Evolutionary conservation across 495 filamentous ascomycete genomes (phyloP).

Genomic region (Penicillium subrubescens): DNA sequence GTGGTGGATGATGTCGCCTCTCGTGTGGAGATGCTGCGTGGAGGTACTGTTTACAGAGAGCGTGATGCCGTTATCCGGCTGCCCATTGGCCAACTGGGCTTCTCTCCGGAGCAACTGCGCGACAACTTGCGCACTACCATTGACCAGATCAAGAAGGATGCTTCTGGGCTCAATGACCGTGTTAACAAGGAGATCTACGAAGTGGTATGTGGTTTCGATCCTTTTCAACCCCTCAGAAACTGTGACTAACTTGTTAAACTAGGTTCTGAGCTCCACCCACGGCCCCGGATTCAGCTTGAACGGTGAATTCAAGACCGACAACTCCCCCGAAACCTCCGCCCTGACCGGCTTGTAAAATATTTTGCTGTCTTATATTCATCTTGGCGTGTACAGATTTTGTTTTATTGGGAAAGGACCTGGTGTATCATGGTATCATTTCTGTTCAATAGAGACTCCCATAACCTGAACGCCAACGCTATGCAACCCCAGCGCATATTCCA

Average conservation of each 20-base stretch:
- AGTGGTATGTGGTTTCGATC: slow-evolving; percentile 60
- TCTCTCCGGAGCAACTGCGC: slow-evolving; percentile 82
- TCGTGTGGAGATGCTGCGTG: slow-evolving; percentile 75
- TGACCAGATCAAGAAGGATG: slow-evolving; percentile 74
- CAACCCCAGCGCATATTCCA: slow-evolving; percentile 24
- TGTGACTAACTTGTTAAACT: not conserved
- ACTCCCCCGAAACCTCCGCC: slow-evolving; percentile 53
- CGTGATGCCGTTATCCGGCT: slow-evolving; percentile 80
- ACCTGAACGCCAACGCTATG: slow-evolving; percentile 49
- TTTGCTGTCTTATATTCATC: slow-evolving; percentile 31
- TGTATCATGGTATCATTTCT: slow-evolving; percentile 57
- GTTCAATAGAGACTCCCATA: slow-evolving; percentile 31
- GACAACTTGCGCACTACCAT: slow-evolving; percentile 84
- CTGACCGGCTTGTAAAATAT: slow-evolving; percentile 49
- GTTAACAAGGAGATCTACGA: slow-evolving; percentile 83
- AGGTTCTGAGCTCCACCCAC: slow-evolving; percentile 85
- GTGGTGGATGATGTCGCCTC: slow-evolving; percentile 75
- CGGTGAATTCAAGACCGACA: slow-evolving; percentile 67
- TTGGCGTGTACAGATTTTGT: slow-evolving; percentile 47
- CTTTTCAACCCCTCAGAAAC: not conserved
- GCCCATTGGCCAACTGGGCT: slow-evolving; percentile 87
- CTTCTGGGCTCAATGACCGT: slow-evolving; percentile 65
- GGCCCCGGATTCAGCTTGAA: slow-evolving; percentile 85
- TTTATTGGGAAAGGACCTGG: slow-evolving; percentile 49
- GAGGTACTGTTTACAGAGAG: slow-evolving; percentile 85